Base-by-base conservation (phyloP, 139 green algal genomes). In the Edaphochlamys debaryana region DNA sequence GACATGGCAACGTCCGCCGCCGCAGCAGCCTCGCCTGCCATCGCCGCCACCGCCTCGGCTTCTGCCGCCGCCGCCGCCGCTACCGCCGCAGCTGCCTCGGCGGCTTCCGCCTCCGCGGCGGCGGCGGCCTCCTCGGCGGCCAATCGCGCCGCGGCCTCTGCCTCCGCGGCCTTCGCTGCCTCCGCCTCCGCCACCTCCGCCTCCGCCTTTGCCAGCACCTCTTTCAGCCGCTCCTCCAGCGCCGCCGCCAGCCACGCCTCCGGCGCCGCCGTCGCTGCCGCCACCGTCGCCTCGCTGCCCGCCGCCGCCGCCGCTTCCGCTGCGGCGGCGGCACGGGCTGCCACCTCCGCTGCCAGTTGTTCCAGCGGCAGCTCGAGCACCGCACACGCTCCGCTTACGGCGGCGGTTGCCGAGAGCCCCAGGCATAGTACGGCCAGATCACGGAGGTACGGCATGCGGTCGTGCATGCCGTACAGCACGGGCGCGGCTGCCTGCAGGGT, bases 361-460 rank as follows among this genome's bases (percentile, higher is more conserved):
- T 27, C 30, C 30, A 71, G 40, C 32, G 60, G n/a, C 73, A 80
- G 29, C 27, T 56, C 73, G 4, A 71, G 30, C 40, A 42, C 58
- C 4, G 27, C 41, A 42, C 75, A 81, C 20, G 75, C 75, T 1
- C 60, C 60, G 23, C n/a, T n/a, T 1, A 30, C 60, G 20, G 75
- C 60, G 30, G 50, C 60, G 8, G n/a, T 63, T 22, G 75, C 60
- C 25, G 22, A 23, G 1, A 81, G 75, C 2, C 75, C 75, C 40
- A 62, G 19, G 27, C 60, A 40, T 1, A 72, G 60, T 7, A 2
- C 19, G 13, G 75, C 75, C 3, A 81, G 75, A 30, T 81, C 75
- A 15, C 75, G 60, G 19, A 81, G 29, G 60, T 71, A 81, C 41
- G 40, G 60, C 75, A 38, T 71, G 50, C 56, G 56, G 29, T 71